phyloP scores from a whole-genome alignment of 1,284 basidiomycete species.

The Tilletiaria anomala region DNA sequence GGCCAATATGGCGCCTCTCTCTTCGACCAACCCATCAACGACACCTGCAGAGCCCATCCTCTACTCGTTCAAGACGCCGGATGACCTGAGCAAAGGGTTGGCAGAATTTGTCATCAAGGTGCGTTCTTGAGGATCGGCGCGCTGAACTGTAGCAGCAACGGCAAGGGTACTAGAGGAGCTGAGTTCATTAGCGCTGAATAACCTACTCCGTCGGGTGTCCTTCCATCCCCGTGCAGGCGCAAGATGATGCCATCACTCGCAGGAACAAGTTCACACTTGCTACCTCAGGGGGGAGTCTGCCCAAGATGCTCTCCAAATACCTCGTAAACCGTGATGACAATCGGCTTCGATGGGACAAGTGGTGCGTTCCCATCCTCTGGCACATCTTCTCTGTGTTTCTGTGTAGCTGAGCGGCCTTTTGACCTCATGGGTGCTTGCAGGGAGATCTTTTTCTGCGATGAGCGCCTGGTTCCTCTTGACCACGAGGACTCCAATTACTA shows the following conservation, averaged over 20 bases:
- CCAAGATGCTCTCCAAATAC: slow-evolving; percentile 60
- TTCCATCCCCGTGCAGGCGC: slow-evolving; percentile 44
- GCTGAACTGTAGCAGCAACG: no score
- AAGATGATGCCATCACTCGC: slow-evolving; percentile 75
- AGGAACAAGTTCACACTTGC: slow-evolving; percentile 82
- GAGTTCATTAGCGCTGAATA: neutral
- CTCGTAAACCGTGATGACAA: slow-evolving; percentile 54
- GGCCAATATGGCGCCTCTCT: slow-evolving; percentile 4
- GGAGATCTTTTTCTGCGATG: slow-evolving; percentile 96
- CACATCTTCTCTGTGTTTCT: neutral
- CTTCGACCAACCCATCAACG: slow-evolving; percentile 32
- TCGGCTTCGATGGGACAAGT: slow-evolving; percentile 79
- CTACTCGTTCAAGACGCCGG: slow-evolving; percentile 52
- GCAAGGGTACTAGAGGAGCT: neutral
- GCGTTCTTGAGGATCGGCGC: no score
- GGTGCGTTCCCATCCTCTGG: slow-evolving; percentile 47
- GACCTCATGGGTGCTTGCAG: slow-evolving; percentile 43
- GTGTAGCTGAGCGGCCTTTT: neutral
- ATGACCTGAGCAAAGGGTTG: slow-evolving; percentile 47
- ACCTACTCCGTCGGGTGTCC: neutral
- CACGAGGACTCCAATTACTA: slow-evolving; percentile 81
- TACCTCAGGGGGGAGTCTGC: slow-evolving; percentile 80
- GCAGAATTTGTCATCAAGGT: slow-evolving; percentile 64
- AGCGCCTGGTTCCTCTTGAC: slow-evolving; percentile 84
- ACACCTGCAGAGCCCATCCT: slow-evolving; percentile 52